Evolutionary conservation across 352 stramenopile genomes (phyloP).

Genomic region (Globisporangium carolinianum): DNA sequence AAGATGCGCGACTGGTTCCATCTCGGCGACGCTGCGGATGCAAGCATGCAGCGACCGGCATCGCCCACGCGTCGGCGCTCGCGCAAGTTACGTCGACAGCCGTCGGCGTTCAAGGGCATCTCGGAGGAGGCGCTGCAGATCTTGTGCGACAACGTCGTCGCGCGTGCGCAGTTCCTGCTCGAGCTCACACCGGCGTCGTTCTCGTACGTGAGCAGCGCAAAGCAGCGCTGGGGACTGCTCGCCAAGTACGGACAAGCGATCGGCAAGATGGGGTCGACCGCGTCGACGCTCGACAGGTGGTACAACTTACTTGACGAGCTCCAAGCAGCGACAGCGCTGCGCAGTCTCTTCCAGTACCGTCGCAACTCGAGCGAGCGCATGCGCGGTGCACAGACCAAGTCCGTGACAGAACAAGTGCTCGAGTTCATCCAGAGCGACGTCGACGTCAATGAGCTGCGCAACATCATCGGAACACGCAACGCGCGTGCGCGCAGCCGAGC

Average conservation of each 20-base stretch:
- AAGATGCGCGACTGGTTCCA: conserved; percentile 88
- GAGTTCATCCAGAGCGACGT: conserved; percentile 83
- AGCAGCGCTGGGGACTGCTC: conserved; percentile 58
- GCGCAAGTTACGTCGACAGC: conserved; percentile 44
- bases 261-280: conserved; percentile 26
- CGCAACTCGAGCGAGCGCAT: conserved; percentile 63
- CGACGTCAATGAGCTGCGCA: conserved; percentile 44
- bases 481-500: conserved; percentile 30
- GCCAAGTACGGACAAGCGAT: conserved; percentile 70
- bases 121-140: conserved; percentile 62
- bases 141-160: conserved; percentile 69
- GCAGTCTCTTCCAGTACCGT: conserved; percentile 68
- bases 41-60: conserved; percentile 25
- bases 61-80: conserved; percentile 24
- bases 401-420: conserved; percentile 74
- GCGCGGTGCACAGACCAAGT: conserved; percentile 42
- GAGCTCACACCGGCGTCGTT: conserved; percentile 72
- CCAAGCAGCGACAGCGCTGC: conserved; percentile 64
- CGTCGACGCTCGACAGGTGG: conserved; percentile 68
- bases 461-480: conserved; percentile 42
- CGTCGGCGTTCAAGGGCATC: conserved; percentile 71
- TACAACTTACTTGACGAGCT: conserved; percentile 75
- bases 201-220: conserved; percentile 62
- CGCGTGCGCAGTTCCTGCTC: conserved; percentile 60
- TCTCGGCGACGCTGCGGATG: conserved; percentile 66